Percentiles rank a stretch among this genome's conserved stretches.
phyloP scores from a whole-genome alignment of 805 yeast genomes.

The Sugiyamaella mastotermitis region DNA sequence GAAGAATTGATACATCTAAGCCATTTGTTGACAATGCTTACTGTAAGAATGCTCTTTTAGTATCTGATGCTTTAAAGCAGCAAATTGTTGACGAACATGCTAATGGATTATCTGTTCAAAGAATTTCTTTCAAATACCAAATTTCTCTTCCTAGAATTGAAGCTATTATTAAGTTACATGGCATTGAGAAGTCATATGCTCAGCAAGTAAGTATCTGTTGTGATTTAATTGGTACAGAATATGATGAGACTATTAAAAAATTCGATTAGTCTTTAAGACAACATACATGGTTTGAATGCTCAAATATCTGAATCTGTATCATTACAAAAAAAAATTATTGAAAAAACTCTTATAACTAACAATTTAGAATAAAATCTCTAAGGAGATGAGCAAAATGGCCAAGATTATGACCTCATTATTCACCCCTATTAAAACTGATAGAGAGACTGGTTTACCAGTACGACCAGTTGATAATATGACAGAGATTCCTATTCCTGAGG shows the following conservation, averaged over 20 bases:
- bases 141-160: slow-evolving; percentile 81
- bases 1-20: slow-evolving; percentile 28
- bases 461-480: slow-evolving; percentile 66
- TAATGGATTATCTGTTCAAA: slow-evolving; percentile 56
- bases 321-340: slow-evolving; percentile 1
- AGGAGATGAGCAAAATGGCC: slow-evolving; percentile 56
- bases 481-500: slow-evolving; percentile 88
- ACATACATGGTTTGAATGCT: slow-evolving; percentile 45
- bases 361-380: slow-evolving; percentile 40
- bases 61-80: slow-evolving; percentile 54
- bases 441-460: slow-evolving; percentile 25
- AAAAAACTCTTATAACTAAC: slow-evolving; percentile 1
- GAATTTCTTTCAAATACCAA: slow-evolving; percentile 71
- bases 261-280: slow-evolving; percentile 84
- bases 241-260: slow-evolving; percentile 40
- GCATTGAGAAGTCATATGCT: slow-evolving; percentile 58
- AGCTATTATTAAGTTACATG: slow-evolving; percentile 68
- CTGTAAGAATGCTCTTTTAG: slow-evolving; percentile 59
- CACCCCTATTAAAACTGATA: slow-evolving; percentile 37
- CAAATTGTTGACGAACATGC: slow-evolving; percentile 53
- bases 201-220: slow-evolving; percentile 47
- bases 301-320: slow-evolving; percentile 19
- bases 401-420: slow-evolving; percentile 69
- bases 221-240: slow-evolving; percentile 16
- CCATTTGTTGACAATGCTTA: slow-evolving; percentile 79